Evolutionary conservation across 768 basidiomycete genomes (phyloP), one percentile per base, ranked within the genome.

Genomic region (Porphyrellus cyaneotinctus): DNA sequence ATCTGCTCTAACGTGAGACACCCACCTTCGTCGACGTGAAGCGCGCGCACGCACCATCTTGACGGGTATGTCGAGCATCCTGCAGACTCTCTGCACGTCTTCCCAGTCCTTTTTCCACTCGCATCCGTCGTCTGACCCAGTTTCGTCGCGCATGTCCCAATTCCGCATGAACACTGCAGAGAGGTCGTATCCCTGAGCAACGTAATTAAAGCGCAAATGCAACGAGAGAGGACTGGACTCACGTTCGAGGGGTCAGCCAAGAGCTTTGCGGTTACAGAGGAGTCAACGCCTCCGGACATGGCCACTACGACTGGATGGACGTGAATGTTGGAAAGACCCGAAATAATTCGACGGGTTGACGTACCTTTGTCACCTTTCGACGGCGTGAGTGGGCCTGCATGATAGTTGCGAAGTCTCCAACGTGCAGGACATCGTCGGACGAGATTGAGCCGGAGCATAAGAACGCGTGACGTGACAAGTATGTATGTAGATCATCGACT

Each of bases 21-120:
- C n/a, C n/a, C n/a, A 37, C 42, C 10, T 56, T 44, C 39, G 42
- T 49, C 14, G 15, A 11, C 30, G 32, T 18, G 18, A 31, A 39
- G 35, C 18, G 18, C 14, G 32, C 8, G 18, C 6, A 42, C 56
- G 33, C 22, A 91, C 91, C 80, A 93, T 76, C 59, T 75, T 70
- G 58, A 83, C 85, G n/a, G 88, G 84, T 33, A 93, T 79, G 51
- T 80, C 88, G 22, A 87, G 77, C 59, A 79, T 73, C 46, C 72
- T 78, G 64, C 92, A 93, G 13, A 97, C 89, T 17, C 75, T 72
- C 61, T 85, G 85, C 2, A 97, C 95, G 66, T 95, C 92, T 54
- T 87, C 82, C 88, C 89, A 97, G 62, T 97, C 95, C 53, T 84
- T 87, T 70, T 97, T 87, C 95, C 95, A 98, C 67, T 94, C 91